Evolutionary conservation across 1,139 yeast species (phyloP), one percentile per base, ranked within the genome.

Genomic region (Schwanniomyces etchellsii): DNA sequence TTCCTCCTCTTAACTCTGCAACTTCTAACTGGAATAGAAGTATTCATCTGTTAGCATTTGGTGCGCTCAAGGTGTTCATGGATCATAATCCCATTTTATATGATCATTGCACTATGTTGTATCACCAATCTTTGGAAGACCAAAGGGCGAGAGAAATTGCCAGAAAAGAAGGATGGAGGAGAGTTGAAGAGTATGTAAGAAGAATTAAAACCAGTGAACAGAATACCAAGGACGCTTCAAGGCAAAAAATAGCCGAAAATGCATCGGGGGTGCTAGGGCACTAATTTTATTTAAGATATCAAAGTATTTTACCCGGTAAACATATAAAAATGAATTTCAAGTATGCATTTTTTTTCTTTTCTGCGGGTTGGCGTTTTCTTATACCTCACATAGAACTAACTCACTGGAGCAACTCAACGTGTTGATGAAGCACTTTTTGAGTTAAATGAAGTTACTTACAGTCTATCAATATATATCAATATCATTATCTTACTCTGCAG

Each of bases 51-150:
- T 76, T 91, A 67, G 91, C 95, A 3, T 88, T 77, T 58, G 85
- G 85, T 34, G 96, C 97, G 0, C 69, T 91, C 46, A 88, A 89
- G 54, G 83, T 86, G 36, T 89, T 93, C 48, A 79, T 89, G 83
- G 97, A 91, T 50, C 84, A 93, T 35, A 89, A 88, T 53, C 95
- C 96, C 11, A 79, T 81, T 6, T 66, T 91, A 27, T 93, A 86
- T 55, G 96, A 89, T 52, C 93, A 88, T 51, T 91, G 97, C 52
- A 83, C 94, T 14, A 74, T 85, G 50, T 63, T 86, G 43, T 89
- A 89, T 56, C 81, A 86, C 47, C 86, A 81, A 52, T 75, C 79
- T 25, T 63, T 80, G 40, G 81, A 77, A 43, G 84, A 80, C 39
- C 82, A 76, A 46, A 70, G 69, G 40, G 71, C 70, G 35, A 64